Conservation (phyloP, 441 rosid genomes). For the Arabidopsis lyrata region DNA sequence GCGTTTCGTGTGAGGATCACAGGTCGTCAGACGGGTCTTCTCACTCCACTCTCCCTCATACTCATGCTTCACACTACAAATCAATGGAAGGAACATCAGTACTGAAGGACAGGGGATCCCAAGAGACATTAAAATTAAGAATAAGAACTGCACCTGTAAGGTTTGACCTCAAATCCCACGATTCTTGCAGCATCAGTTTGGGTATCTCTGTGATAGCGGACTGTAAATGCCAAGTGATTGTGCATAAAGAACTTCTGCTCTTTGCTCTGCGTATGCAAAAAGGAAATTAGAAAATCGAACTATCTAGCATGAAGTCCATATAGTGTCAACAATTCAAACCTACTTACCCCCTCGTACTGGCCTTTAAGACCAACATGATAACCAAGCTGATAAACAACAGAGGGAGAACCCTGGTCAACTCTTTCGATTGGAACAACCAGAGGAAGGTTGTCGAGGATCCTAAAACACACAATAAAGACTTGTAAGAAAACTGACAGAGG, state of each 20-base stretch:
- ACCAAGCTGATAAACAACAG: slow-evolving; percentile 70
- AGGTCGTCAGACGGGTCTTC: slow-evolving; percentile 66
- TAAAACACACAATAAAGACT: slow-evolving; percentile 43
- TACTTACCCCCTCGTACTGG: slow-evolving; percentile 70
- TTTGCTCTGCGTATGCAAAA: slow-evolving; percentile 57
- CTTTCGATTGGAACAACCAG: slow-evolving; percentile 71
- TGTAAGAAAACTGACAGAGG: slow-evolving; percentile 12
- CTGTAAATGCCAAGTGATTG: slow-evolving; percentile 72
- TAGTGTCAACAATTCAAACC: slow-evolving; percentile 13
- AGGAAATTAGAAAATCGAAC: slow-evolving; percentile 24
- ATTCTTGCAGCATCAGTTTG: slow-evolving; percentile 68
- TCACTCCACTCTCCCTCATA: slow-evolving; percentile 68
- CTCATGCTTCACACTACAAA: slow-evolving; percentile 69
- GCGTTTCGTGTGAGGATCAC: slow-evolving; percentile 75
- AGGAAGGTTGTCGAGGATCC: slow-evolving; percentile 85
- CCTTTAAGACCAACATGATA: slow-evolving; percentile 81
- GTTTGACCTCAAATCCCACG: slow-evolving; percentile 81
- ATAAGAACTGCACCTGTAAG: slow-evolving; percentile 58
- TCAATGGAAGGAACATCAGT: slow-evolving; percentile 23
- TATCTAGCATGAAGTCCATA: background rate
- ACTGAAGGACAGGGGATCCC: background rate
- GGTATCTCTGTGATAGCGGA: slow-evolving; percentile 67
- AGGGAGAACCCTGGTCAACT: slow-evolving; percentile 62
- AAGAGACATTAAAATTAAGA: slow-evolving; percentile 16
- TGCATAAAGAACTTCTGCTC: slow-evolving; percentile 72